Percentiles rank a stretch among this genome's conserved stretches.
Conservation (phyloP, 768 basidiomycete species). For the Amanita pallidorosea region DNA sequence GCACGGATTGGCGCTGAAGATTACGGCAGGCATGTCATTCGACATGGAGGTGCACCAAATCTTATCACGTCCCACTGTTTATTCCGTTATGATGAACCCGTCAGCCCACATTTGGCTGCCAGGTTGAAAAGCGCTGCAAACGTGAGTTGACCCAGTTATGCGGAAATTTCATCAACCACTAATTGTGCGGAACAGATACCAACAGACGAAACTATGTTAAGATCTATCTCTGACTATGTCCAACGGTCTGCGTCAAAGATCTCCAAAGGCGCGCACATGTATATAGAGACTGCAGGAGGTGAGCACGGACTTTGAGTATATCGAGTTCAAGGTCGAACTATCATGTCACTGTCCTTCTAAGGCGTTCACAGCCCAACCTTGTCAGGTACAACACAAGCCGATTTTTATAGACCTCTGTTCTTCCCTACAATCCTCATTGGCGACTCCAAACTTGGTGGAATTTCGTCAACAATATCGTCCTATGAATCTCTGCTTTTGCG, state of each 20-base stretch:
- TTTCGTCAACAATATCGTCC: conserved; percentile 82
- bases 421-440: conserved; percentile 84
- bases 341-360: conserved; percentile 16
- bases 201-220: conserved; percentile 56
- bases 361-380: conserved; percentile 89
- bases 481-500: conserved; percentile 88
- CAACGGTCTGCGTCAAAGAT: conserved; percentile 31
- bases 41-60: conserved; percentile 32
- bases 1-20: not conserved
- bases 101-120: conserved; percentile 89
- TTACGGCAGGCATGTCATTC: conserved; percentile 50
- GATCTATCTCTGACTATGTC: conserved; percentile 55
- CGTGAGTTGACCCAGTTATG: conserved; percentile 13
- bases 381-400: conserved; percentile 74
- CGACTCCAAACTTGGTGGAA: conserved; percentile 86
- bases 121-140: conserved; percentile 27
- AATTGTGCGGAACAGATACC: conserved; percentile 33
- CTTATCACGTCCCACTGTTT: conserved; percentile 58
- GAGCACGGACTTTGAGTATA: conserved; percentile 17
- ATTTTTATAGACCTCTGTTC: conserved; percentile 77
- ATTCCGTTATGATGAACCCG: conserved; percentile 78
- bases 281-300: conserved; percentile 96
- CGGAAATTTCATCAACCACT: not conserved
- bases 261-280: conserved; percentile 44
- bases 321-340: too few species aligned